Evolutionary conservation across 768 basidiomycete species (phyloP).

Genomic region (Suillus subluteus): DNA sequence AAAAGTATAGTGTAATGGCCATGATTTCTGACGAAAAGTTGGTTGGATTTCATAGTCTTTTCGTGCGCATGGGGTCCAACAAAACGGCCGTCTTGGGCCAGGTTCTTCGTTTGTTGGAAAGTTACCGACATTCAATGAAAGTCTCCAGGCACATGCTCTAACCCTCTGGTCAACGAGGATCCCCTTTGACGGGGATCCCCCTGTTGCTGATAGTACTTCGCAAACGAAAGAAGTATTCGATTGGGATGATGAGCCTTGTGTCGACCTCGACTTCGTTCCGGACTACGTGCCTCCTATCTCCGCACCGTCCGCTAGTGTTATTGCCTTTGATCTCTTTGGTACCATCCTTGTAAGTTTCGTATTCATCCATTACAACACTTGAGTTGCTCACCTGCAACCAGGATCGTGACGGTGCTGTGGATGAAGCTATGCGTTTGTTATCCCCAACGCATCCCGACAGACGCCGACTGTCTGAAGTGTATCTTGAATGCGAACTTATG

Average conservation of each 20-base stretch:
- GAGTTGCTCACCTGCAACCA: not conserved
- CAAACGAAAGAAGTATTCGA: not conserved
- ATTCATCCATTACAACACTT: not conserved
- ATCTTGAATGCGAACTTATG: conserved; percentile 8
- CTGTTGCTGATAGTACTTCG: not conserved
- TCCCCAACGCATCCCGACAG: not conserved
- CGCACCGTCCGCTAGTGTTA: not conserved
- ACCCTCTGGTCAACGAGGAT: not conserved
- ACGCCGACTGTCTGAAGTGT: not conserved
- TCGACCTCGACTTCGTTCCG: not conserved
- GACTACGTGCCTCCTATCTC: not conserved
- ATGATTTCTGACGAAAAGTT: not conserved
- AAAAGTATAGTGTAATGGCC: not conserved
- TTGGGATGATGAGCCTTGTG: conserved; percentile 6
- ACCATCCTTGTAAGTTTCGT: not conserved
- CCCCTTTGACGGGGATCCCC: conserved; percentile 6
- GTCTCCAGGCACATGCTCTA: not conserved
- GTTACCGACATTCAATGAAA: not conserved
- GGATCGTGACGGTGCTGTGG: conserved; percentile 1
- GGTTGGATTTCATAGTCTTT: not conserved
- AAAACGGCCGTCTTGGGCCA: not conserved
- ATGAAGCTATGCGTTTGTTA: conserved; percentile 2
- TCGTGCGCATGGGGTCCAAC: not conserved
- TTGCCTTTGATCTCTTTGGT: conserved; percentile 6
- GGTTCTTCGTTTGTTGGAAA: not conserved